phyloP scores from a whole-genome alignment of 148 eudicot species.

The Diospyros lotus region DNA sequence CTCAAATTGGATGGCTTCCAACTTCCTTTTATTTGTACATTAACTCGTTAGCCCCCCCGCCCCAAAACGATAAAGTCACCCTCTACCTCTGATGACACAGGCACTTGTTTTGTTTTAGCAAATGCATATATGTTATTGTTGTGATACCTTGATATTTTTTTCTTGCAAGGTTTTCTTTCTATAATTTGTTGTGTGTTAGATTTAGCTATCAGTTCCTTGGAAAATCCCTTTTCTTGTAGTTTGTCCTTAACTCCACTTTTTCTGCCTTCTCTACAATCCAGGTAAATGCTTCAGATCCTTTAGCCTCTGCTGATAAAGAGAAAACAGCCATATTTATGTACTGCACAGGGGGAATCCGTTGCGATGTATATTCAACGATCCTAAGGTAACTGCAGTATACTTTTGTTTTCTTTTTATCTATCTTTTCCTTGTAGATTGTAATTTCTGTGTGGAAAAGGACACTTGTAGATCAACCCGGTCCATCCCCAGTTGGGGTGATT shows the following conservation, averaged over 20 bases:
- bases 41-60: no score
- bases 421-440: background rate
- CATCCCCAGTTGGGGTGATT: conserved; percentile 1
- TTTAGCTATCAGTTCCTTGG: background rate
- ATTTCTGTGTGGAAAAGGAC: conserved; percentile 1
- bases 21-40: no score
- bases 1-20: no score
- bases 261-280: conserved; percentile 22
- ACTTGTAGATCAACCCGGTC: background rate
- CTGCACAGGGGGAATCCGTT: conserved; percentile 97
- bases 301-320: conserved; percentile 69
- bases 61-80: background rate
- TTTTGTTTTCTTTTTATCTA: conserved; percentile 7
- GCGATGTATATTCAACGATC: conserved; percentile 91
- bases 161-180: background rate
- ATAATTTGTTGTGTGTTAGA: background rate
- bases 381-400: conserved; percentile 47
- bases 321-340: conserved; percentile 85
- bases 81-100: background rate
- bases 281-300: conserved; percentile 74
- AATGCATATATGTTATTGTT: background rate
- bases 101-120: background rate
- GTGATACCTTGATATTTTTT: background rate
- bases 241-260: background rate
- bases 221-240: background rate